Evolutionary conservation across 2,329 filamentous ascomycete species (phyloP).

Genomic region (Pleurostoma richardsiae): DNA sequence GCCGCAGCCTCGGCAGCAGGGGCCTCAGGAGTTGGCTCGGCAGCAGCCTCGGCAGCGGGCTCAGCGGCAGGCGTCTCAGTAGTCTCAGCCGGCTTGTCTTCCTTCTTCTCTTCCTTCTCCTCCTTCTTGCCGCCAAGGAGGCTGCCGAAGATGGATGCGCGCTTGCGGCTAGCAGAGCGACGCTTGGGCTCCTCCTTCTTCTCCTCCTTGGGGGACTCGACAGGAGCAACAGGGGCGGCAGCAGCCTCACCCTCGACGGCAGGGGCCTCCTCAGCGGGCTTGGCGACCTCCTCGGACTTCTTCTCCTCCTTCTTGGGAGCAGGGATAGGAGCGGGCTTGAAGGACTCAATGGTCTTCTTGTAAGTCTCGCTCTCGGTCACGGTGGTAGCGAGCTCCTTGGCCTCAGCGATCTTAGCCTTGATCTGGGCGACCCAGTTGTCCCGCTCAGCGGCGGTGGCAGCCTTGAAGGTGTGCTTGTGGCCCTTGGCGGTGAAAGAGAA

Average conservation of each 20-base stretch:
- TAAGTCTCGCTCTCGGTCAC: constrained; percentile 79
- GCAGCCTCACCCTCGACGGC: constrained; percentile 25
- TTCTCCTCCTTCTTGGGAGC: constrained; percentile 35
- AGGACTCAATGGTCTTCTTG: constrained; percentile 76
- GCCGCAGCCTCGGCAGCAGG: constrained; percentile 26
- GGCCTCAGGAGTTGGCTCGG: constrained; percentile 16
- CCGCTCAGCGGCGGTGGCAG: constrained; percentile 66
- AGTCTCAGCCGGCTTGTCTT: constrained; percentile 15
- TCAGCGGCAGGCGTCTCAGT: constrained; percentile 18
- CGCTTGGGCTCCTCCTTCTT: constrained; percentile 57
- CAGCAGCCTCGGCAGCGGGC: constrained; percentile 24
- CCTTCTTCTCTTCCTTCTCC: constrained; percentile 22
- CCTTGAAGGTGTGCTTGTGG: constrained; percentile 94
- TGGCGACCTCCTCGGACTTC: constrained; percentile 26
- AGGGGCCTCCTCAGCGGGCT: constrained; percentile 23
- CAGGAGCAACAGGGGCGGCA: constrained; percentile 21
- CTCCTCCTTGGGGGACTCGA: constrained; percentile 20
- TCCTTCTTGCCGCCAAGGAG: constrained; percentile 53
- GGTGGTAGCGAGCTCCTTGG: constrained; percentile 71
- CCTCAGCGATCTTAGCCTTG: constrained; percentile 77
- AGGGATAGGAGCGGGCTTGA: constrained; percentile 42
- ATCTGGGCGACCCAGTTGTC: constrained; percentile 88
- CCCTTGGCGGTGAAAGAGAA: constrained; percentile 82
- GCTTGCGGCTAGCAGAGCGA: constrained; percentile 61
- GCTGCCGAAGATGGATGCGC: constrained; percentile 56